Evolutionary conservation across 2,329 filamentous ascomycete species (phyloP), one percentile per base, ranked within the genome.

Genomic region (Aspergillus alliaceus): DNA sequence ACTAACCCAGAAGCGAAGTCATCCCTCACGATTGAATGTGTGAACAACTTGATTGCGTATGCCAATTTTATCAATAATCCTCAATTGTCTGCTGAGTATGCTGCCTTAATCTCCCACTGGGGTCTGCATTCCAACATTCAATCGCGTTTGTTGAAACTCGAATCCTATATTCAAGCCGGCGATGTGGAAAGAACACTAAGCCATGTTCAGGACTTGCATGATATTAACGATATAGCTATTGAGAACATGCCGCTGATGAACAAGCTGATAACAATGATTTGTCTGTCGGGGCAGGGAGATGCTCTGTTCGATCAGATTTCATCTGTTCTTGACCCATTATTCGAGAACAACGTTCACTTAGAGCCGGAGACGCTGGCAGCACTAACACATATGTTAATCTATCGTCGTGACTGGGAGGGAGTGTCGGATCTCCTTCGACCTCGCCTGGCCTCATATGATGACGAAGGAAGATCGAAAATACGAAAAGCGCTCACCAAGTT

Each of bases 401-500:
- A 85, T 59, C 86, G 89, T 39, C 89, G 91, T 66, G 90, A 96
- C 69, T 82, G 87, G 42, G 86, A 87, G 61, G 91, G 96, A 59
- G 86, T 91, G 4, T 88, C 91, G 60, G 91, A 96, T 69, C 83
- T 96, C 0, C 82, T 98, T 15, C 91, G 92, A 24, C 89, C 90
- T 46, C 80, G 87, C 24, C 59, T 77, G 32, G 71, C 72, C 14
- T 65, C 64, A 15, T 75, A 74, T 51, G 69, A 72, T 31, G 56
- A 64, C 4, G 79, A 82, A 12, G 89, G 96, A 69, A 86, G 92
- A 58, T 80, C 80, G 7, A 73, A 82, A 31, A 86, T 96, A 35
- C 83, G 86, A 27, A 79, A 85, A 12, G 82, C 84, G 0, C 85
- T 97, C 51, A 77, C 89, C 4, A 73, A 80, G 0, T 95, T 90